Evolutionary conservation across 73 alveolate species (phyloP).

Genomic region (Tetrahymena elliotti): DNA sequence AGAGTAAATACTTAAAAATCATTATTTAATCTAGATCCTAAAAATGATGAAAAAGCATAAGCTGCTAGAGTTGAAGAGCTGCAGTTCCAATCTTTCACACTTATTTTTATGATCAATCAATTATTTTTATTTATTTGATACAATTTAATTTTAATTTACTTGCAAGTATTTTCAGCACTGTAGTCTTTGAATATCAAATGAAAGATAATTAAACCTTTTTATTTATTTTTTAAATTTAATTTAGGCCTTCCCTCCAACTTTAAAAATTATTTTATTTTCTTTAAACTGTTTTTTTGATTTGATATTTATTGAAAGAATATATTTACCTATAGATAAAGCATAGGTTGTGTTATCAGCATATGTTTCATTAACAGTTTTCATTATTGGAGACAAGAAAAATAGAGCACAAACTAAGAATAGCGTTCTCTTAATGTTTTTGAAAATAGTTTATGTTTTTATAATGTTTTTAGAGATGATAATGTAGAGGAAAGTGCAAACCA

Average conservation of each 20-base stretch:
- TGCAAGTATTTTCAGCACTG: neutral
- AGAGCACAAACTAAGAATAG: neutral
- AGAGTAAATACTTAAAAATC: neutral
- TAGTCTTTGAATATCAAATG: neutral
- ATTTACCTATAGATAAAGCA: neutral
- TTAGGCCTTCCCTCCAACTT: too few species aligned
- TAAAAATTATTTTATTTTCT: too few species aligned
- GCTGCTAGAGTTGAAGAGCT: neutral
- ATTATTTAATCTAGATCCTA: neutral
- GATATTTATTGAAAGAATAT: neutral
- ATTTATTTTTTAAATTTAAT: too few species aligned
- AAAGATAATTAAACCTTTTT: neutral
- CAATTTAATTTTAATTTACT: neutral
- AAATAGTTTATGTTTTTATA: neutral
- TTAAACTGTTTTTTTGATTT: neutral
- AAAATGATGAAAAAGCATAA: neutral
- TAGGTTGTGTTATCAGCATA: neutral
- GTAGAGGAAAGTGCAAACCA: neutral
- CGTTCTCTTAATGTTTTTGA: neutral
- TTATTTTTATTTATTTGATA: neutral
- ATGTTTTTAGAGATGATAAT: neutral
- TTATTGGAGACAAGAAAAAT: neutral
- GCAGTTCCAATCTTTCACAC: neutral
- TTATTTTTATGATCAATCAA: neutral
- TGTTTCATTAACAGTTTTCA: neutral